A percentile compares a stretch with the other conserved stretches of the same genome.
These are phyloP conservation scores for Claviceps digitariae DNA, from an alignment of 2,329 filamentous ascomycete genomes.

Conservation along the genomic window DNA sequence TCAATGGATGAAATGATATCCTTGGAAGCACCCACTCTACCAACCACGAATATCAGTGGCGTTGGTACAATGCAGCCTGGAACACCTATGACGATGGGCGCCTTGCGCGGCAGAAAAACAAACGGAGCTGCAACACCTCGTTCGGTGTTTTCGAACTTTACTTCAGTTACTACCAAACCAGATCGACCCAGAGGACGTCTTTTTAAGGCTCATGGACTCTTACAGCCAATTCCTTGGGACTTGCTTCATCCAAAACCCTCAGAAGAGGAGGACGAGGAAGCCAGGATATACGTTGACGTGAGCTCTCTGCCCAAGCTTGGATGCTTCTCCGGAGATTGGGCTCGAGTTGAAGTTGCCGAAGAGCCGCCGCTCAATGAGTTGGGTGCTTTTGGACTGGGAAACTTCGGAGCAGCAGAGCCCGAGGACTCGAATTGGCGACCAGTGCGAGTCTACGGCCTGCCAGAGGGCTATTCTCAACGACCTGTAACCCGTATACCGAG, in stretches of 20 bases:
- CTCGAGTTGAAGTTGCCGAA: conserved; percentile 64
- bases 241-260: conserved; percentile 72
- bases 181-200: conserved; percentile 61
- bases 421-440: conserved; percentile 61
- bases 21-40: conserved; percentile 63
- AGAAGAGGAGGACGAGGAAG: conserved; percentile 70
- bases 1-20: conserved; percentile 91
- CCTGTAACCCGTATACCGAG: conserved; percentile 47
- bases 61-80: conserved; percentile 69
- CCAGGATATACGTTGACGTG: conserved; percentile 82
- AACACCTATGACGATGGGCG: conserved; percentile 61
- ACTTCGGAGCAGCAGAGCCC: conserved; percentile 38
- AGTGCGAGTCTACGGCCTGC: conserved; percentile 77
- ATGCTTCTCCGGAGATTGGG: conserved; percentile 97
- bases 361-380: conserved; percentile 58
- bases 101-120: conserved; percentile 41
- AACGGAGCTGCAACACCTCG: conserved; percentile 73
- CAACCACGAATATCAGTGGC: conserved; percentile 64
- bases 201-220: conserved; percentile 71
- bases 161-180: conserved; percentile 65
- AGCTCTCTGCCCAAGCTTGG: conserved; percentile 76
- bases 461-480: conserved; percentile 55
- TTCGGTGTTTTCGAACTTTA: conserved; percentile 81
- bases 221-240: conserved; percentile 58
- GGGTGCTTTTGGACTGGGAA: conserved; percentile 53